These are phyloP conservation scores for Acanthamoeba triangularis DNA, from an alignment of 208 protist species.

Conservation along the genomic window DNA sequence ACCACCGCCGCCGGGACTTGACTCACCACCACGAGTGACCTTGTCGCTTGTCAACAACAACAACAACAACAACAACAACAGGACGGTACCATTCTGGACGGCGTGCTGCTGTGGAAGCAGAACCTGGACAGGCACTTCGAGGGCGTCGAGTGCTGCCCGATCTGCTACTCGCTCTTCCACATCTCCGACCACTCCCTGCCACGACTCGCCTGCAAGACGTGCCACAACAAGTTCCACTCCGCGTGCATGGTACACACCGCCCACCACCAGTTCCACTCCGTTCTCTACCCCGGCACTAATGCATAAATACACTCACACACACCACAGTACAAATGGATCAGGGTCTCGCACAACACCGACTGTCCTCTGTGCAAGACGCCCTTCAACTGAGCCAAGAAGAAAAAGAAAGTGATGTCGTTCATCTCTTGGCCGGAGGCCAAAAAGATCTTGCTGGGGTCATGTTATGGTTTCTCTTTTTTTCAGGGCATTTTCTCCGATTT, in stretches of 20 bases:
- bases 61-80: too few relatives aligned
- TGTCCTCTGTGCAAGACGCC: constrained; percentile 76
- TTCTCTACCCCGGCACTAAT: too few relatives aligned
- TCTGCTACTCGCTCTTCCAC: constrained; percentile 77
- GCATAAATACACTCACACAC: too few relatives aligned
- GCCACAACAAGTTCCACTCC: constrained; percentile 79
- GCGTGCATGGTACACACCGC: constrained; percentile 48
- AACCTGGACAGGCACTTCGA: constrained; percentile 76
- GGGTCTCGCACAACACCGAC: constrained; percentile 78
- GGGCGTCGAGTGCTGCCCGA: constrained; percentile 78
- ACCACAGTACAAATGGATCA: constrained; percentile 76
- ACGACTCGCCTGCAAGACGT: constrained; percentile 73
- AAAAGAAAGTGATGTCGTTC: too few relatives aligned
- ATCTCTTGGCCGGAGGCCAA: neutral
- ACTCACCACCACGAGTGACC: neutral
- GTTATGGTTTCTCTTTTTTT: too few relatives aligned
- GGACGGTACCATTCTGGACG: constrained; percentile 72
- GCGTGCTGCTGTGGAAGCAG: constrained; percentile 71
- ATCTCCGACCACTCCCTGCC: constrained; percentile 62
- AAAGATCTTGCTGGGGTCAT: too few relatives aligned
- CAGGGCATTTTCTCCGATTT: too few relatives aligned
- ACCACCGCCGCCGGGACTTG: too few relatives aligned
- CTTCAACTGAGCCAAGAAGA: constrained; percentile 54
- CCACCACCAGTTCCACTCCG: neutral
- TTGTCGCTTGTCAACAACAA: neutral